phyloP scores from a whole-genome alignment of 2,329 filamentous ascomycete genomes.

The Cyphellophora europaea region DNA sequence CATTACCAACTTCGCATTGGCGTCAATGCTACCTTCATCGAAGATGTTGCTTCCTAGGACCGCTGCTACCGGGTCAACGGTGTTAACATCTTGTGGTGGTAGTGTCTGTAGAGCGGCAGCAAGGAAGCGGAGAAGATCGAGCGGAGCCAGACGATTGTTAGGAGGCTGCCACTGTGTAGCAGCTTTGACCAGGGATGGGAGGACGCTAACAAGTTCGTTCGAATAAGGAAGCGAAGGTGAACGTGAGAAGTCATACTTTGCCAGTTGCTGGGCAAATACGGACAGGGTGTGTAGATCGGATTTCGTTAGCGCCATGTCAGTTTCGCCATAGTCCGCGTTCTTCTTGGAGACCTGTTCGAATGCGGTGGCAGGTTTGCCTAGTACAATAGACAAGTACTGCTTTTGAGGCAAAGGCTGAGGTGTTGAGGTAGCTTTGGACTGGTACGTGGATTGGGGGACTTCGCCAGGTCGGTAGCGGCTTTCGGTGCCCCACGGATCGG shows the following conservation, averaged over 20 bases:
- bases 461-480: conserved; percentile 70
- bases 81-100: conserved; percentile 48
- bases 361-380: conserved; percentile 61
- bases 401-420: conserved; percentile 56
- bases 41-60: conserved; percentile 52
- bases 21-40: conserved; percentile 48
- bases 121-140: conserved; percentile 81
- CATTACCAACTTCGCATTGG: conserved; percentile 67
- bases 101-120: conserved; percentile 57
- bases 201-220: conserved; percentile 28
- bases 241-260: conserved; percentile 26
- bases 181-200: conserved; percentile 61
- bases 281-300: conserved; percentile 57
- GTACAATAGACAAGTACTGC: conserved; percentile 66
- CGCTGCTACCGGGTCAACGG: conserved; percentile 49
- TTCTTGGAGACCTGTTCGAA: conserved; percentile 67
- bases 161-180: conserved; percentile 67
- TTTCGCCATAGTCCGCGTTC: conserved; percentile 63
- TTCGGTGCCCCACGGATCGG: conserved; percentile 71
- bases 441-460: conserved; percentile 31
- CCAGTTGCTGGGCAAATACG: conserved; percentile 54
- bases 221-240: conserved; percentile 25
- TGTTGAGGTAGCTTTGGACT: conserved; percentile 14
- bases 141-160: conserved; percentile 66
- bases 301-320: conserved; percentile 64